A percentile compares a stretch with the other conserved stretches of the same genome.
phyloP scores from a whole-genome alignment of 768 basidiomycete species.

The Trametes cinnabarina region DNA sequence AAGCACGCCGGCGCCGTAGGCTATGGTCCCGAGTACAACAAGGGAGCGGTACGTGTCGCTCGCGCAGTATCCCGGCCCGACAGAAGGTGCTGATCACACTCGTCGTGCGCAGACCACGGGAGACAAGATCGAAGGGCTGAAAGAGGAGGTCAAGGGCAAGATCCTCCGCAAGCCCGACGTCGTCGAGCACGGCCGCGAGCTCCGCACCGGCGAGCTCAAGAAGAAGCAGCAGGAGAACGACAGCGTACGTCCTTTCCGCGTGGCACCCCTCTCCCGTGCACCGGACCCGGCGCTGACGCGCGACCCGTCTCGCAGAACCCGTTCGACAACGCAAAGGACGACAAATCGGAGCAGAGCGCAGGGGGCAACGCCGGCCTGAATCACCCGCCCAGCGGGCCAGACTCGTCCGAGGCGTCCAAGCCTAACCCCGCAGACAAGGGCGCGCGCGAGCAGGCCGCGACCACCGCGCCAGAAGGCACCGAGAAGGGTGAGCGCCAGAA shows the following conservation, averaged over 20 bases:
- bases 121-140: constrained; percentile 38
- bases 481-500: constrained; percentile 21
- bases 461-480: constrained; percentile 28
- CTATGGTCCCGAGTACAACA: constrained; percentile 36
- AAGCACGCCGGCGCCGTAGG: constrained; percentile 43
- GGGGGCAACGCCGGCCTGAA: constrained; percentile 4
- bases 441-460: constrained; percentile 25
- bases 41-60: constrained; percentile 29
- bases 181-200: constrained; percentile 38
- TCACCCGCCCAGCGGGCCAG: background rate
- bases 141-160: constrained; percentile 42
- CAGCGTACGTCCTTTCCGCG: constrained; percentile 15
- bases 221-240: constrained; percentile 32
- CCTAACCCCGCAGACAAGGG: constrained; percentile 7
- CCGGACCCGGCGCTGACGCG: background rate
- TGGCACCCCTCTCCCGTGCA: background rate
- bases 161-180: constrained; percentile 36
- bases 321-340: background rate
- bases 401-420: background rate
- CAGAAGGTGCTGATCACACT: background rate
- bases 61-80: fast-evolving
- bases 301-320: background rate
- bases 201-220: constrained; percentile 41
- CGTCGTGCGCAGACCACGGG: constrained; percentile 24
- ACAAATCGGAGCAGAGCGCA: background rate